Base-by-base conservation (phyloP, 345 rosid genomes). In the Moricandia moricandioides region DNA sequence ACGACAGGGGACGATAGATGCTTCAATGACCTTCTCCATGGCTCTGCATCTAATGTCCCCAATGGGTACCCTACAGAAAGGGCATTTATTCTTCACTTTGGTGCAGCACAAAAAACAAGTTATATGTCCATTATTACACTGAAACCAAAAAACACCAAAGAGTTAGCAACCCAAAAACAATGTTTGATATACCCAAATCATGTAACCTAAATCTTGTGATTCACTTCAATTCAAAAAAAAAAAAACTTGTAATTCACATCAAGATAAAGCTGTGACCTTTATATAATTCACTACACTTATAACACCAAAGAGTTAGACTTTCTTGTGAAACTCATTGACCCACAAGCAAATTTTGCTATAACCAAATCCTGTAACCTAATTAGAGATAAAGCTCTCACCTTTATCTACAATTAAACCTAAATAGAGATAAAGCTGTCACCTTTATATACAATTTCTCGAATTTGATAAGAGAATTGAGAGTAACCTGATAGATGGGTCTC, bases 51-150 rank as follows among this genome's bases (percentile, higher is more conserved):
- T 85, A 54, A 55, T 83, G 59, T 83, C 78, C 1, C 89, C 84
- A 8, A 84, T 83, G 8, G 79, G 83, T 54, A 35, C 13, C 29
- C 75, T 61, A 62, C 89, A 84, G 16, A 67, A 74, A 2, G 86
- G 79, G n/a, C 88, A 87, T 82, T 35, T 82, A 27, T 80, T 75
- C 29, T 8, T 9, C 71, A 83, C 11, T 67, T 80, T 78, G 13
- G 1, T 5, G 76, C 85, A 76, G 80, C 91, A 87, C 27, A 52
- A 13, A 35, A 79, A 51, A 79, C 89, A 87, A 21, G 85, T 83
- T 60, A 82, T n/a, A 56, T 87, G 91, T 4, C 91, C 91, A 77
- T 86, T 86, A 7, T 62, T 83, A 74, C 92, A 88, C 90, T 88
- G 56, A 40, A 62, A 13, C 5, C 54, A 18, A 9, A 13, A 9